Percentiles rank a stretch among this genome's conserved stretches.
phyloP scores from a whole-genome alignment of 1,139 yeast species.

The Geotrichum citri-aurantii region DNA sequence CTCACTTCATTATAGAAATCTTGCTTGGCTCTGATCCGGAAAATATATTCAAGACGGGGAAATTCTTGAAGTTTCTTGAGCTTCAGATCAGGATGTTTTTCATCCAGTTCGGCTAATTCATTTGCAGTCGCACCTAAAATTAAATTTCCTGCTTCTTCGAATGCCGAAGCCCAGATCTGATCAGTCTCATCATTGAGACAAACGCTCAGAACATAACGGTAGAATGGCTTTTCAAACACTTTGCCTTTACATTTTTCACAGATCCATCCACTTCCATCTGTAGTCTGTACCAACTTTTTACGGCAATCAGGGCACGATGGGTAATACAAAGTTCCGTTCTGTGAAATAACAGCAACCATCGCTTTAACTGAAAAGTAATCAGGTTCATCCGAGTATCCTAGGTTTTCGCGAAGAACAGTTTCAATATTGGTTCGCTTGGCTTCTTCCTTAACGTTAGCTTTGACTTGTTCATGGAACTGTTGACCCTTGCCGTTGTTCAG shows the following conservation, averaged over 20 bases:
- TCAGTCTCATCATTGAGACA: slow-evolving; percentile 75
- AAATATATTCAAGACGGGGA: slow-evolving; percentile 62
- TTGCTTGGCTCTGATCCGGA: slow-evolving; percentile 75
- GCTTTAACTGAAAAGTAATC: slow-evolving; percentile 77
- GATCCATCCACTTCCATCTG: slow-evolving; percentile 70
- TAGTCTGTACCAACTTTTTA: slow-evolving; percentile 70
- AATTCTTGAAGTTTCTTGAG: slow-evolving; percentile 47
- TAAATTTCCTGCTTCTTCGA: slow-evolving; percentile 74
- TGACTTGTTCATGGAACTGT: slow-evolving; percentile 51
- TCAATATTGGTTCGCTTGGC: slow-evolving; percentile 49
- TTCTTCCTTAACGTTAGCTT: slow-evolving; percentile 27
- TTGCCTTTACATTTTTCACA: slow-evolving; percentile 87
- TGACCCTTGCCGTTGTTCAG: slow-evolving; percentile 68
- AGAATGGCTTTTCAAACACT: slow-evolving; percentile 59
- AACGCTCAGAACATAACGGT: slow-evolving; percentile 70
- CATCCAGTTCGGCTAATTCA: slow-evolving; percentile 51
- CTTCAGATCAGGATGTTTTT: slow-evolving; percentile 44
- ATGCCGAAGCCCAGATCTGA: slow-evolving; percentile 79
- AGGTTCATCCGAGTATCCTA: slow-evolving; percentile 63
- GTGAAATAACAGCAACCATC: slow-evolving; percentile 55
- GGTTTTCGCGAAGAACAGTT: slow-evolving; percentile 60
- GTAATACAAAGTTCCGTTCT: slow-evolving; percentile 72
- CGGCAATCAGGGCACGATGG: slow-evolving; percentile 92
- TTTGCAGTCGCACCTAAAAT: slow-evolving; percentile 67
- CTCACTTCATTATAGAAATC: slow-evolving; percentile 77